A percentile compares a stretch with the other conserved stretches of the same genome.
These are phyloP conservation scores for Plasmodium vivax DNA, from an alignment of 169 alveolate species.

Conservation along the genomic window DNA sequence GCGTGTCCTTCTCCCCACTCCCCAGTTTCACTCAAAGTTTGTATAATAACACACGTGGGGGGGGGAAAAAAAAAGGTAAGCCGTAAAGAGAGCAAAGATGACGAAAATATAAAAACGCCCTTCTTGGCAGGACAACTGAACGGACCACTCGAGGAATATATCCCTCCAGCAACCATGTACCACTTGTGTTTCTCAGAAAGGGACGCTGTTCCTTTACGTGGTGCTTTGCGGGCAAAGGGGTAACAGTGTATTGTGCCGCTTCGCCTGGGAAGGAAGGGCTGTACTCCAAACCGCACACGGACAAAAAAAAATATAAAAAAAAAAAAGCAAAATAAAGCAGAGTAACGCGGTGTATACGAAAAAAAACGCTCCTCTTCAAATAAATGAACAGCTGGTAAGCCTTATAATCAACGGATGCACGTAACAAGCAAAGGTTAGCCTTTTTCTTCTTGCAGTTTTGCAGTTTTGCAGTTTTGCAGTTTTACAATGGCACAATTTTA, in stretches of 20 bases:
- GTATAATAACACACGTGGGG: neutral
- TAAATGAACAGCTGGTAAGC: neutral
- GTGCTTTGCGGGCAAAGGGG: neutral
- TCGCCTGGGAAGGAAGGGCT: neutral
- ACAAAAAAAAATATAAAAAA: neutral
- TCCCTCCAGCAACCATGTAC: neutral
- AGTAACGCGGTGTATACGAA: neutral
- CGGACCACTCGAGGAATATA: neutral
- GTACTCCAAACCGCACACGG: neutral
- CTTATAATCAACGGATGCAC: neutral
- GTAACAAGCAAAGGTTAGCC: neutral
- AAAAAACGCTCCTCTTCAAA: neutral
- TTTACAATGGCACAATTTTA: no score
- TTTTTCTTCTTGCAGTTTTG: neutral
- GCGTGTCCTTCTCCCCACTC: neutral
- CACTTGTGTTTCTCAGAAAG: neutral
- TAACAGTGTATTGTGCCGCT: neutral
- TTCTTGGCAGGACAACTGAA: neutral
- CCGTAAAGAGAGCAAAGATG: neutral
- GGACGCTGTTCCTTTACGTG: neutral
- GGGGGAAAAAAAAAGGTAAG: neutral
- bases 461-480: neutral
- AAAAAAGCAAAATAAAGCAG: neutral
- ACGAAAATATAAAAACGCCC: neutral
- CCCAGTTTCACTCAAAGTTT: neutral